Evolutionary conservation across 2,329 filamentous ascomycete species (phyloP), one percentile per base, ranked within the genome.

Genomic region (Coniochaeta pulveracea): DNA sequence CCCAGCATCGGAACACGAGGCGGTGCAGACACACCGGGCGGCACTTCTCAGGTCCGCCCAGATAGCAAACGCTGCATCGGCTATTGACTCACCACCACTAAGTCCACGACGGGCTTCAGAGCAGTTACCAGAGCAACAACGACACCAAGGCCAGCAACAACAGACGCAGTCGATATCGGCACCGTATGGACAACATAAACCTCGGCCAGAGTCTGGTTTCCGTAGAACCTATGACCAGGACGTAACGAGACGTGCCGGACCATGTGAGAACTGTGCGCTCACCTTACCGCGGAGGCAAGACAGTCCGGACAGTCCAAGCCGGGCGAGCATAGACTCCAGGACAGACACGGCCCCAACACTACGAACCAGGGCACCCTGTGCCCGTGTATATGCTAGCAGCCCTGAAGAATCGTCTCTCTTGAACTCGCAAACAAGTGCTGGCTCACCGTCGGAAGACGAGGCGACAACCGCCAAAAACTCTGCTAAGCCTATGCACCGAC

Each of bases 201-300:
- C 53, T 11, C 63, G 67, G 21, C 64, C 66, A 37, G 72, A 77
- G 38, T 72, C 72, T 16, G 70, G 66, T 48, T 79, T 77, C 43
- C 63, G 64, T 37, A 66, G 67, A 45, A 79, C 74, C 1, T 79
- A 79, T 42, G 73, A 78, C 43, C 73, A 78, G 39, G 69, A 69
- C n/a, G 73, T 75, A 17, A 76, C 70, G 26, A 72, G 69, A 50
- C 68, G 70, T 37, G 72, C 75, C 34, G 71, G 67, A 6, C 75
- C 76, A 15, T 81, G 76, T 49, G 72, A 78, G 40, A 81, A 80
- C 51, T 81, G 76, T 49, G 75, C 76, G 37, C 65, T 81, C 46
- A 80, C 75, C 1, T 54, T 81, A 6, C 76, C 76, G 0, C 63
- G 63, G 43, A 58, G 60, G 31, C 61, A 63, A 35, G 48, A 55